These are phyloP conservation scores for Penicillium sp. DNA, from an alignment of 2,329 filamentous ascomycete genomes.

Conservation along the genomic window DNA sequence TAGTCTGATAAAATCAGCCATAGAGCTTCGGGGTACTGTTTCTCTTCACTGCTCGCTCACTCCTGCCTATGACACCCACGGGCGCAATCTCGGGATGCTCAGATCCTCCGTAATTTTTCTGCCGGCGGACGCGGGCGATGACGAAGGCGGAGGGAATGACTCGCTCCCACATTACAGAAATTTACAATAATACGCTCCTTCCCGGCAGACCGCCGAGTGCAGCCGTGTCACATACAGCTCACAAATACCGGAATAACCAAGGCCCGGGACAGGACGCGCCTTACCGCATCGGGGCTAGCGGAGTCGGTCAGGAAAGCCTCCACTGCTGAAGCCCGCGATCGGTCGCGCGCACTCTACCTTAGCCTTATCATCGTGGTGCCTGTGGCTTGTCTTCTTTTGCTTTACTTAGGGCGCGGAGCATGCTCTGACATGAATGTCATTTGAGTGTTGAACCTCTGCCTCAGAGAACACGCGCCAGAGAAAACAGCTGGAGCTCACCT, in stretches of 20 bases:
- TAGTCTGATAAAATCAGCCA: no score
- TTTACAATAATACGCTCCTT: not conserved
- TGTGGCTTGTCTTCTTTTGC: slow-evolving; percentile 5
- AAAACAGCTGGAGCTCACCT: slow-evolving; percentile 21
- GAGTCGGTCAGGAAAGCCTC: slow-evolving; percentile 30
- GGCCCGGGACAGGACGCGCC: slow-evolving; percentile 22
- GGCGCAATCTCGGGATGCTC: not conserved
- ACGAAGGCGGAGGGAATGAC: slow-evolving; percentile 29
- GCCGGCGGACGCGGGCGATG: slow-evolving; percentile 28
- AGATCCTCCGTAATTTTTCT: slow-evolving; percentile 19
- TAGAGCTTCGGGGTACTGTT: no score
- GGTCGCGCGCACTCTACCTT: slow-evolving; percentile 39
- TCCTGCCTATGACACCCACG: not conserved
- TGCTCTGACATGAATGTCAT: slow-evolving; percentile 23
- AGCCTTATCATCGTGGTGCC: slow-evolving; percentile 14
- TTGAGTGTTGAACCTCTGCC: slow-evolving; percentile 17
- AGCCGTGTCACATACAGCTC: slow-evolving; percentile 4
- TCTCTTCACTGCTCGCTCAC: not conserved
- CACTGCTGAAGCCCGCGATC: slow-evolving; percentile 37
- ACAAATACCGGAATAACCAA: slow-evolving; percentile 24
- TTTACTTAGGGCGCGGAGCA: slow-evolving; percentile 14
- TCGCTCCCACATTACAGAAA: slow-evolving; percentile 5
- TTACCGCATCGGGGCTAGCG: slow-evolving; percentile 26
- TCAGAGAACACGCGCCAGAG: slow-evolving; percentile 6
- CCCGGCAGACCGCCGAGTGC: not conserved